A percentile compares a stretch with the other conserved stretches of the same genome.
These are phyloP conservation scores for Avena eriantha DNA, from an alignment of 176 grass and related monocot genomes.

Conservation along the genomic window DNA sequence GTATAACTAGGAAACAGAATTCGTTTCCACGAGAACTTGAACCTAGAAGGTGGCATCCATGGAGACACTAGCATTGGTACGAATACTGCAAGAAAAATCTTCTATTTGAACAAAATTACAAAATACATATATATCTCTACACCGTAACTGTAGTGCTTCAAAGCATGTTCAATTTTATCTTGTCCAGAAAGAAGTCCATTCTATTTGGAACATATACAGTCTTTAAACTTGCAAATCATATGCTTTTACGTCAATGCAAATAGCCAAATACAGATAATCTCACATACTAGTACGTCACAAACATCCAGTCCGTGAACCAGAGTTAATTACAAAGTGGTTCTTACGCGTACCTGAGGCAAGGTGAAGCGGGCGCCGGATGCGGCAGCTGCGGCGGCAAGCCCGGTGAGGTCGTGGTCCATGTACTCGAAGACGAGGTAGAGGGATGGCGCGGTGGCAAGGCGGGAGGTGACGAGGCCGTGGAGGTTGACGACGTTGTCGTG, in stretches of 20 bases:
- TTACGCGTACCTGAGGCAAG: conserved; percentile 67
- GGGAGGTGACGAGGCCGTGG: conserved; percentile 79
- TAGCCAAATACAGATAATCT: background rate
- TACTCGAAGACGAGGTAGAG: conserved; percentile 96
- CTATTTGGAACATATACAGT: background rate
- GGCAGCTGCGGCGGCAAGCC: conserved; percentile 52
- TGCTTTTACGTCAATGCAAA: background rate
- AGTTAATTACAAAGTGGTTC: background rate
- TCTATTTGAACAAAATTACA: background rate
- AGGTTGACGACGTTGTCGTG: conserved; percentile 80
- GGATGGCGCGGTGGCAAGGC: conserved; percentile 74
- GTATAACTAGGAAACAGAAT: background rate
- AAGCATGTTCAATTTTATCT: background rate
- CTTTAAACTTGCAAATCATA: background rate
- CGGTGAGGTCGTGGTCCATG: conserved; percentile 97
- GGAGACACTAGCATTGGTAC: too few species aligned
- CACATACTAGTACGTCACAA: background rate
- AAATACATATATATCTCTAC: background rate
- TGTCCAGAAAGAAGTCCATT: background rate
- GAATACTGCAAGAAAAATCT: too few species aligned
- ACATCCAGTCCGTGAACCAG: background rate
- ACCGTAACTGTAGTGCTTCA: background rate
- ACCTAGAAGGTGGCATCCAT: background rate
- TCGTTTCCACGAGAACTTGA: background rate
- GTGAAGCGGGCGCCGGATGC: conserved; percentile 63